Conservation (phyloP, 2,329 filamentous ascomycete genomes). For the Trichoderma atrobrunneum region DNA sequence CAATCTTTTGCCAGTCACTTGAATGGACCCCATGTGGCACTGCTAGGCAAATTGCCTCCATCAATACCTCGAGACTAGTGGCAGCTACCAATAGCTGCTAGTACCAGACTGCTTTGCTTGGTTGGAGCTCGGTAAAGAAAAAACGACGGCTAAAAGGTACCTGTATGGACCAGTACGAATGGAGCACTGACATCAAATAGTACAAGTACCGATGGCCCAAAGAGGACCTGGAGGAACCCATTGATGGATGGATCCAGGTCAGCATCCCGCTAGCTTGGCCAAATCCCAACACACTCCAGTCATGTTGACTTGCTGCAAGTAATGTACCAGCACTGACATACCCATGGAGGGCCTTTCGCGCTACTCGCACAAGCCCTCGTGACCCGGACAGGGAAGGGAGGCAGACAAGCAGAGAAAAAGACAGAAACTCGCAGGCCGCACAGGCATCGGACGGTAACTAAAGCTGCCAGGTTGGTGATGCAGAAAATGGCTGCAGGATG, state of each 20-base stretch:
- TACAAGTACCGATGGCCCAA: not conserved
- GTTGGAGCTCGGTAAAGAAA: not conserved
- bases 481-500: constrained; percentile 18
- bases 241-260: not conserved
- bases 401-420: not conserved
- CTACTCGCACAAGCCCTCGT: not conserved
- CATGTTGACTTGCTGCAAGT: not conserved
- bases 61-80: not conserved
- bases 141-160: not conserved
- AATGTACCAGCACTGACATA: not conserved
- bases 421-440: not conserved
- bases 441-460: constrained; percentile 3
- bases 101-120: not conserved
- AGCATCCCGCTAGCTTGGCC: not conserved
- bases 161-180: not conserved
- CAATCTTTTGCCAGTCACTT: not conserved
- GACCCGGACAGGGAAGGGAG: not conserved
- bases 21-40: not conserved
- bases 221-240: not conserved
- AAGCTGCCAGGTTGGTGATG: constrained; percentile 14
- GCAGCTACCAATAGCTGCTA: not conserved
- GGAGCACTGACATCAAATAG: not conserved
- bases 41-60: not conserved
- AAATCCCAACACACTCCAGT: not conserved
- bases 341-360: not conserved